phyloP scores from a whole-genome alignment of 73 alveolate genomes.

The Paramecium tetraurelia region DNA sequence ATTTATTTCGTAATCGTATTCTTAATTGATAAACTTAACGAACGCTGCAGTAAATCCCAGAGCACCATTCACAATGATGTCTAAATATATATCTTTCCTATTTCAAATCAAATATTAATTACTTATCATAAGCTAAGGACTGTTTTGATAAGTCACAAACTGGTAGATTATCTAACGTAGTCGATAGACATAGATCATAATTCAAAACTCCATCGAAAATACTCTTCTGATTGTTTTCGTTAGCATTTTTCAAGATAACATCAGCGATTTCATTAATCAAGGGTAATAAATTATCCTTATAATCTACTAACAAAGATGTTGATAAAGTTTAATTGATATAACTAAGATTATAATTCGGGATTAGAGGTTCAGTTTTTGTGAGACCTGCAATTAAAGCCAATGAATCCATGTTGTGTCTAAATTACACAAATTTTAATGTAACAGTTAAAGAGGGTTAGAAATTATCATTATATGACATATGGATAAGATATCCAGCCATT shows the following conservation, averaged over 20 bases:
- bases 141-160: neutral
- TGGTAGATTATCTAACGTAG: neutral
- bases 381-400: neutral
- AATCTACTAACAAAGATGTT: neutral
- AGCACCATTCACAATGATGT: neutral
- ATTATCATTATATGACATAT: conserved; percentile 2
- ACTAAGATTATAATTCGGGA: neutral
- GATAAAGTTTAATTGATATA: neutral
- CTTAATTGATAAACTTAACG: neutral
- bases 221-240: neutral
- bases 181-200: neutral
- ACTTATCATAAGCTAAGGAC: neutral
- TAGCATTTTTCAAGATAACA: neutral
- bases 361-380: neutral
- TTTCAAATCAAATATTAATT: neutral
- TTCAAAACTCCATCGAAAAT: neutral
- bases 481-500: conserved; percentile 31
- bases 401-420: conserved; percentile 3
- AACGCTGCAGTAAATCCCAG: conserved; percentile 5
- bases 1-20: neutral
- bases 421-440: neutral
- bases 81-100: neutral
- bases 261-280: neutral
- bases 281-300: neutral
- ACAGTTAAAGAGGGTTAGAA: conserved; percentile 12